These are phyloP conservation scores for Pyrenula aspistea DNA, from an alignment of 495 filamentous ascomycete genomes.

Conservation along the genomic window DNA sequence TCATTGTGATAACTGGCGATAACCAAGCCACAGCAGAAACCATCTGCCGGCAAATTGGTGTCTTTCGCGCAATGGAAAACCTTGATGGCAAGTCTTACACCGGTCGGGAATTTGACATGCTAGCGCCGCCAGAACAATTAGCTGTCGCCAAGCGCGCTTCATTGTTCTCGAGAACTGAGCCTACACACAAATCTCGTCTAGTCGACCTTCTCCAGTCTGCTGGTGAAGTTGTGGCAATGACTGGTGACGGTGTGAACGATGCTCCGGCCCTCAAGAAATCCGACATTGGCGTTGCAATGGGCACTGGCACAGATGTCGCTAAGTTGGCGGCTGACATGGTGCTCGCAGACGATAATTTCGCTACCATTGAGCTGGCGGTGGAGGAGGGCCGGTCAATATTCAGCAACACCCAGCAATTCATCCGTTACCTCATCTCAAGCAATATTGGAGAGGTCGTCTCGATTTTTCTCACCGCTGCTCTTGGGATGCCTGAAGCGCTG, in stretches of 20 bases:
- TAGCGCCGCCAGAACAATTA: conserved; percentile 68
- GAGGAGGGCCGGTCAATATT: conserved; percentile 98
- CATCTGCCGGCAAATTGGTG: conserved; percentile 92
- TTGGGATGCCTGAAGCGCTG: conserved; percentile 96
- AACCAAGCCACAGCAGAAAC: conserved; percentile 96
- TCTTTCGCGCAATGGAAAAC: conserved; percentile 76
- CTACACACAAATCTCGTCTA: conserved; percentile 86
- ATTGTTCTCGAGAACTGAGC: conserved; percentile 95
- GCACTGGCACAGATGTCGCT: conserved; percentile 93
- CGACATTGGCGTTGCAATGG: conserved; percentile 99
- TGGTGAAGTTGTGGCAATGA: conserved; percentile 98
- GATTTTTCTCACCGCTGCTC: conserved; percentile 93
- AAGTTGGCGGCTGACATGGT: conserved; percentile 99
- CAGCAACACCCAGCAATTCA: conserved; percentile 99
- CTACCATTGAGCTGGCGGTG: conserved; percentile 90
- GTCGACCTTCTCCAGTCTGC: conserved; percentile 91
- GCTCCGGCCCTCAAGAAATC: conserved; percentile 96
- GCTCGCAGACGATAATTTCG: conserved; percentile 96
- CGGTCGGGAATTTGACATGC: conserved; percentile 83
- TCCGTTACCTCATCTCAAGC: conserved; percentile 95
- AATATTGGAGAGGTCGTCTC: conserved; percentile 99
- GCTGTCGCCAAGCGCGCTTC: conserved; percentile 75
- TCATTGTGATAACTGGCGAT: conserved; percentile 97
- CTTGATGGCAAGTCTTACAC: conserved; percentile 88
- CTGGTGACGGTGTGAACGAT: conserved; percentile 98